phyloP scores from a whole-genome alignment of 305 asterid genomes.

The Solanum hybrid region DNA sequence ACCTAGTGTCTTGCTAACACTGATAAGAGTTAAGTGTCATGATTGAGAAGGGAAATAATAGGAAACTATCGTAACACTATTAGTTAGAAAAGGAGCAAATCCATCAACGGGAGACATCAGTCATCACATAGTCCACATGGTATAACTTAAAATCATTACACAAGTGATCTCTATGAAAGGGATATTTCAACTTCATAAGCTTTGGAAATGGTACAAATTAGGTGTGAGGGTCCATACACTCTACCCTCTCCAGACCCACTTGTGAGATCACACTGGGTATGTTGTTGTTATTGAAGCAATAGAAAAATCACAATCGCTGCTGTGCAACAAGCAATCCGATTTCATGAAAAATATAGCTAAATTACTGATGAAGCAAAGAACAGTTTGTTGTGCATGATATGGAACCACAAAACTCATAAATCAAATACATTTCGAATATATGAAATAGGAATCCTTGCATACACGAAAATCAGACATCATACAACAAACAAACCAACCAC shows the following conservation, averaged over 20 bases:
- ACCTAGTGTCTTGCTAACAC: neutral
- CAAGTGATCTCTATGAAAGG: neutral
- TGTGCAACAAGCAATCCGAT: neutral
- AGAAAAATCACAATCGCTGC: neutral
- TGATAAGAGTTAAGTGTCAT: neutral
- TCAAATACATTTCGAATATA: neutral
- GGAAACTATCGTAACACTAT: neutral
- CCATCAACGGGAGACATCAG: neutral
- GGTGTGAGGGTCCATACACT: neutral
- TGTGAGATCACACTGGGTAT: neutral
- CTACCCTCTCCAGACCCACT: neutral
- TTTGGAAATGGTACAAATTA: neutral
- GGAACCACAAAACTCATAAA: neutral
- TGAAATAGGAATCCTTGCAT: constrained; percentile 3
- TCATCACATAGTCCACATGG: neutral
- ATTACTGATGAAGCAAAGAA: neutral
- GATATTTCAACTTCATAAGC: neutral
- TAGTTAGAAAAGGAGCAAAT: neutral
- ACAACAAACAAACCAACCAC: neutral
- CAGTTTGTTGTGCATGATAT: neutral
- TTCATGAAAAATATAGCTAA: neutral
- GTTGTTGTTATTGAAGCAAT: neutral
- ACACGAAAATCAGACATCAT: neutral
- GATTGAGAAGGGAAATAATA: neutral
- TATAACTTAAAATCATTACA: neutral